Conservation (phyloP, 768 basidiomycete genomes). For the Mrakia gelida region DNA sequence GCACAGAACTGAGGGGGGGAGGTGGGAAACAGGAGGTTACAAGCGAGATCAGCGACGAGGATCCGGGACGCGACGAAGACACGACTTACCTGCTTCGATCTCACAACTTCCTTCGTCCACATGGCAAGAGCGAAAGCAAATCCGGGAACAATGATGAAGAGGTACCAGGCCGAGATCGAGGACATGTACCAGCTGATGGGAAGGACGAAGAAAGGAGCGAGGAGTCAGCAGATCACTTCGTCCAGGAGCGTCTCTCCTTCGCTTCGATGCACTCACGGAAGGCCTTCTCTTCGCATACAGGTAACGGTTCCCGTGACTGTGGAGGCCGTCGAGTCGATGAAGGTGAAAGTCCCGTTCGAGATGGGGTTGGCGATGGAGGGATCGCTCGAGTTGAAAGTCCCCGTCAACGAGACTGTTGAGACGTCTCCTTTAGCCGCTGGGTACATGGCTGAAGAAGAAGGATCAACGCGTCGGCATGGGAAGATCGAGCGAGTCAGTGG, state of each 20-base stretch:
- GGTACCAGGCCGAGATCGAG: slow-evolving; percentile 2
- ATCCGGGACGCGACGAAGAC: neutral
- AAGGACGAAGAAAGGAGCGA: neutral
- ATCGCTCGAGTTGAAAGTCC: slow-evolving; percentile 20
- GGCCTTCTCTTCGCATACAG: slow-evolving; percentile 5
- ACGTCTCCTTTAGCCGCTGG: neutral
- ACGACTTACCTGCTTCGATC: slow-evolving; percentile 11
- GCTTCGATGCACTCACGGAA: slow-evolving; percentile 7
- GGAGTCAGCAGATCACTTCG: neutral
- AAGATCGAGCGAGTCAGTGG: too few species aligned
- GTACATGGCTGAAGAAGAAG: slow-evolving; percentile 13
- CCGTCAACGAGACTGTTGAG: slow-evolving; percentile 1
- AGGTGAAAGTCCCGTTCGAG: slow-evolving; percentile 26
- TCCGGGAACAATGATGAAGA: slow-evolving; percentile 27
- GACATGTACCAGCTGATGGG: slow-evolving; percentile 6
- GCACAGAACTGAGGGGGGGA: neutral
- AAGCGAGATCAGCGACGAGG: neutral
- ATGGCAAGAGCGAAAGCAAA: slow-evolving; percentile 18
- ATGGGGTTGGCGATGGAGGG: slow-evolving; percentile 17
- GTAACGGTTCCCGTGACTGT: slow-evolving; percentile 4
- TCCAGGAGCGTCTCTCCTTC: too few species aligned
- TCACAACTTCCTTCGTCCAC: slow-evolving; percentile 30
- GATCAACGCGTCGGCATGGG: too few species aligned
- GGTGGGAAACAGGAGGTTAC: neutral
- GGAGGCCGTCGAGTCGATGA: neutral